phyloP scores from a whole-genome alignment of 1,139 yeast species.

The Hansenula lynferdii region DNA sequence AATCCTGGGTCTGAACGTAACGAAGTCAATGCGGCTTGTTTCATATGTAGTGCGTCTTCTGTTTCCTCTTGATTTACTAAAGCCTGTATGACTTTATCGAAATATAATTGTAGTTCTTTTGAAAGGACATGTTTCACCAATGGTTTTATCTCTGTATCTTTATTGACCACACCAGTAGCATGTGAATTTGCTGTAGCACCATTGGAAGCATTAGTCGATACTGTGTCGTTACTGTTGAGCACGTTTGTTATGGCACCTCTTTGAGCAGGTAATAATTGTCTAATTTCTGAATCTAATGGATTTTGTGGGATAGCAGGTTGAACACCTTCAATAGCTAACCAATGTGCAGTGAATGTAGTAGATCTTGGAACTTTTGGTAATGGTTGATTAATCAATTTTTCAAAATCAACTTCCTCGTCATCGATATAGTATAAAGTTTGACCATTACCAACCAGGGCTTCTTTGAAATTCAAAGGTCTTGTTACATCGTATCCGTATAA shows the following conservation, averaged over 20 bases:
- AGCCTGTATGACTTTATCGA: constrained; percentile 86
- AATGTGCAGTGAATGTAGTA: constrained; percentile 92
- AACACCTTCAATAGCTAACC: constrained; percentile 98
- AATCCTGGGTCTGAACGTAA: constrained; percentile 90
- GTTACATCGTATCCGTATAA: constrained; percentile 68
- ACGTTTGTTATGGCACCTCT: constrained; percentile 66
- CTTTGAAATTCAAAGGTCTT: constrained; percentile 60
- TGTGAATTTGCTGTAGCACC: constrained; percentile 5
- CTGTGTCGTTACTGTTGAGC: constrained; percentile 27
- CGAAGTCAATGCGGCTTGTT: constrained; percentile 78
- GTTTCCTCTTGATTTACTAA: constrained; percentile 51
- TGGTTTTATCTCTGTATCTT: constrained; percentile 78
- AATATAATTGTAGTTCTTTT: constrained; percentile 88
- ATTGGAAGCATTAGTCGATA: constrained; percentile 10
- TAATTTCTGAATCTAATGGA: constrained; percentile 77
- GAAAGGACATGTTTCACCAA: constrained; percentile 95
- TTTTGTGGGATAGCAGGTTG: constrained; percentile 98
- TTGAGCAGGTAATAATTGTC: constrained; percentile 56
- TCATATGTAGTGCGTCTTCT: constrained; percentile 37
- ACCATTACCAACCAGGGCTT: constrained; percentile 87
- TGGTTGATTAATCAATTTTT: constrained; percentile 88
- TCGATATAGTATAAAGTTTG: constrained; percentile 91
- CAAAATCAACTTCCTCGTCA: constrained; percentile 89
- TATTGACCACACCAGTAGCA: constrained; percentile 15
- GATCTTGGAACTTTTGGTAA: constrained; percentile 93